Conservation (phyloP, 2,329 filamentous ascomycete genomes). For the Emmonsia crescens region DNA sequence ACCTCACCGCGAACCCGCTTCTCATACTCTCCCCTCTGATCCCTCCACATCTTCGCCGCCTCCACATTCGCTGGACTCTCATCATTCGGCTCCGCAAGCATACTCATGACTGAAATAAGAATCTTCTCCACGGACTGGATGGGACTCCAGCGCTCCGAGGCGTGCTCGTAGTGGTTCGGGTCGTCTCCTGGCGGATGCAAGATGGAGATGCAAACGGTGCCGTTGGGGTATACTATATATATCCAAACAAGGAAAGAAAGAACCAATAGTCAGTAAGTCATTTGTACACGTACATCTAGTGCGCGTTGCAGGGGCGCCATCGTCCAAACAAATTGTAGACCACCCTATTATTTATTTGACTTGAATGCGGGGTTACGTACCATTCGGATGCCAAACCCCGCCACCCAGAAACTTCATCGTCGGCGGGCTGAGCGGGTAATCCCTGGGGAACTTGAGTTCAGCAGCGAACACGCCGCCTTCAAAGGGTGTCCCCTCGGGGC, state of each 20-base stretch:
- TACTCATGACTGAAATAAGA: slow-evolving; percentile 78
- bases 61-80: slow-evolving; percentile 94
- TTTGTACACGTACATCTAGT: not conserved
- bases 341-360: not conserved
- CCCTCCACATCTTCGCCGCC: slow-evolving; percentile 77
- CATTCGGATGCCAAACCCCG: slow-evolving; percentile 86
- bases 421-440: slow-evolving; percentile 92
- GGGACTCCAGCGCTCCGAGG: slow-evolving; percentile 83
- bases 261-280: not conserved
- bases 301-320: not conserved
- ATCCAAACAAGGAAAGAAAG: not conserved
- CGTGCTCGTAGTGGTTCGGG: slow-evolving; percentile 83
- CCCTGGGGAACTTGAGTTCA: slow-evolving; percentile 85
- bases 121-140: slow-evolving; percentile 95
- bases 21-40: slow-evolving; percentile 73
- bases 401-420: slow-evolving; percentile 93
- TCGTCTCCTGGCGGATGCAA: slow-evolving; percentile 92
- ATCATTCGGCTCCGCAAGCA: slow-evolving; percentile 86
- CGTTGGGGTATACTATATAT: slow-evolving; percentile 60
- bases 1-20: slow-evolving; percentile 74
- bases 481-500: slow-evolving; percentile 89
- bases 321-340: not conserved
- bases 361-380: slow-evolving; percentile 40
- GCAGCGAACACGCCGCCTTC: slow-evolving; percentile 93
- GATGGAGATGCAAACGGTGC: slow-evolving; percentile 92